Percentiles rank a stretch among this genome's conserved stretches.
phyloP scores from a whole-genome alignment of 495 filamentous ascomycete species.

The Xylaria cubensis region DNA sequence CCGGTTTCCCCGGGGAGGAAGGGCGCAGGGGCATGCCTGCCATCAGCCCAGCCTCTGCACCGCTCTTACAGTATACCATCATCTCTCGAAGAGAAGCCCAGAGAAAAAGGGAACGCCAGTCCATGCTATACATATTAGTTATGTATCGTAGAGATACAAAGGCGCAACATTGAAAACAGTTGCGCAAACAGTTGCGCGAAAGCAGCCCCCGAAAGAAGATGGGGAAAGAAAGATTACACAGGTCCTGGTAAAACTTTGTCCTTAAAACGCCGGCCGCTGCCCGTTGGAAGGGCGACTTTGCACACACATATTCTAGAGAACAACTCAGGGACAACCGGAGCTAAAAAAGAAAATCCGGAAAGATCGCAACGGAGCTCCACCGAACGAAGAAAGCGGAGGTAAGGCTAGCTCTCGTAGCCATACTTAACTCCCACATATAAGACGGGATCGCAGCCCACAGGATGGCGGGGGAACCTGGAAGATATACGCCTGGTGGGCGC shows the following conservation, averaged over 20 bases:
- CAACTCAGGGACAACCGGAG: background rate
- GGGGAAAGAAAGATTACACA: conserved; percentile 9
- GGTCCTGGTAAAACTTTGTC: background rate
- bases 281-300: background rate
- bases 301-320: conserved; percentile 1
- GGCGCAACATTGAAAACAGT: background rate
- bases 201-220: background rate
- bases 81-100: background rate
- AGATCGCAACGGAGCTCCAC: background rate
- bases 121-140: conserved; percentile 26
- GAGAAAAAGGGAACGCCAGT: conserved; percentile 17
- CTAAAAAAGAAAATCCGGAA: background rate
- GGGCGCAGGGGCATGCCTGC: background rate
- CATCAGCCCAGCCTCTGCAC: background rate
- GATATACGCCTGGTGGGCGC: background rate
- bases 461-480: background rate
- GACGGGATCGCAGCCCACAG: background rate
- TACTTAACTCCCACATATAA: background rate
- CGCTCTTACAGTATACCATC: background rate
- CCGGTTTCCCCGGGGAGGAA: background rate
- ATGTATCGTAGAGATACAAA: conserved; percentile 19
- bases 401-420: background rate
- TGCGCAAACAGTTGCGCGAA: background rate
- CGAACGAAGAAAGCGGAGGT: background rate
- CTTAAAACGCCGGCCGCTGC: conserved; percentile 16